These are phyloP conservation scores for Phialocephala subalpina DNA, from an alignment of 2,329 filamentous ascomycete genomes.

Conservation along the genomic window DNA sequence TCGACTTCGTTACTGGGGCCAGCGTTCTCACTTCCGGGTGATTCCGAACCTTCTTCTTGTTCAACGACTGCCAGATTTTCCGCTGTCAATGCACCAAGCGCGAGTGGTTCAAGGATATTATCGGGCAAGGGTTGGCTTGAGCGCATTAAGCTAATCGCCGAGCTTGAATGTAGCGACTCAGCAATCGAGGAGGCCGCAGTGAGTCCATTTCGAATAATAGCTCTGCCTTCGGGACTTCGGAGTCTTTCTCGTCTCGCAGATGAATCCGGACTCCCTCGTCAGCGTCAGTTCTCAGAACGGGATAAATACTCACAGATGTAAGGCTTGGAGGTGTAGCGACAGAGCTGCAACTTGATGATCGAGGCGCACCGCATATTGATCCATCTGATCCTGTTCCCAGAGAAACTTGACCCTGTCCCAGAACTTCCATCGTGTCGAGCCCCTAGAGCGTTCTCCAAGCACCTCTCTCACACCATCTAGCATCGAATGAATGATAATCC, in stretches of 20 bases:
- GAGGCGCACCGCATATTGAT: background rate
- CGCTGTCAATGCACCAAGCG: slow-evolving; percentile 2
- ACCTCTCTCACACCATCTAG: background rate
- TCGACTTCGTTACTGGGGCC: no score
- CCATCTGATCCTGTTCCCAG: background rate
- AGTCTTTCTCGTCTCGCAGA: slow-evolving; percentile 4
- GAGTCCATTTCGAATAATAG: background rate
- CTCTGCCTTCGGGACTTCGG: background rate
- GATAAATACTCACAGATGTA: background rate
- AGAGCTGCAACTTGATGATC: background rate
- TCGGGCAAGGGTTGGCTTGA: background rate
- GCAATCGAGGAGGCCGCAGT: background rate
- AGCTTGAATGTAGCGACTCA: background rate
- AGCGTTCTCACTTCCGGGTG: no score
- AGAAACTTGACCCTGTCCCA: background rate
- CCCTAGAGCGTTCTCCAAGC: background rate
- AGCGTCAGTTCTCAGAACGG: background rate
- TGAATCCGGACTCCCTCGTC: background rate
- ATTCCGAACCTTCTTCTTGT: background rate
- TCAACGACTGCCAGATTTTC: background rate
- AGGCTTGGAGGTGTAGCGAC: background rate
- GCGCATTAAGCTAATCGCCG: background rate
- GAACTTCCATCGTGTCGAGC: background rate
- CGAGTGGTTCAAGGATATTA: background rate
- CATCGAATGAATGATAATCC: background rate